Base-by-base conservation (phyloP, 768 basidiomycete species). In the Lactarius vividus region DNA sequence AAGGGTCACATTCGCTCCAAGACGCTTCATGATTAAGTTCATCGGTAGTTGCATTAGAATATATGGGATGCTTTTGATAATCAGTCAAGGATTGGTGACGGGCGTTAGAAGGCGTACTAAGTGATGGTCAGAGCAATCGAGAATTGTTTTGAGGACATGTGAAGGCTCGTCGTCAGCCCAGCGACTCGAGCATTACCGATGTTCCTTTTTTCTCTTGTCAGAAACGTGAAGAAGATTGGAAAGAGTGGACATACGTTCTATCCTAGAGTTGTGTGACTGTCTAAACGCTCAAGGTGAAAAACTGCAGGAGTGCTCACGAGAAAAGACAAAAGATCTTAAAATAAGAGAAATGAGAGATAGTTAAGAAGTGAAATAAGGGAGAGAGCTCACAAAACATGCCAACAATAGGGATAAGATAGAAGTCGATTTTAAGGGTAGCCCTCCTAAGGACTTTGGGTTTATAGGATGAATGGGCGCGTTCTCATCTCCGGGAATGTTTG, bases 1-100 rank as follows among this genome's bases (percentile, higher is more conserved):
- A 72, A 88, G 79, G 53, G 83, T 74, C 62, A 84, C 79, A n/a
- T 86, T 81, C 1, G 88, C 84, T 1, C 86, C 83, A 55, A 80
- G 72, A 78, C 80, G 60, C 76, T 81, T 71, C 57, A 73, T 61
- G 15, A 75, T 54, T 35, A 72, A 40, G 63, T 74, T 75, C 49
- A 71, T 68, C 29, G 72, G 73, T 16, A 73, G 53, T 42, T 72
- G 76, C 35, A 71, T 70, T 4, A 71, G 29, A 72, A 70, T 69
- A 58, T 72, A 72, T 23, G 73, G 70, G 23, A 68, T 66, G 16
- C 73, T 72, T 9, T 71, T 69, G 11, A 69, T 63, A 0, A 73
- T 73, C 23, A 73, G 40, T 53, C 28, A 66, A 49, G 15, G 63
- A 23, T 55, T 23, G 64, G 18, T 26, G 23, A 29, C 56, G 15